Conservation (phyloP, 1,284 basidiomycete genomes). For the Somion occarium region DNA sequence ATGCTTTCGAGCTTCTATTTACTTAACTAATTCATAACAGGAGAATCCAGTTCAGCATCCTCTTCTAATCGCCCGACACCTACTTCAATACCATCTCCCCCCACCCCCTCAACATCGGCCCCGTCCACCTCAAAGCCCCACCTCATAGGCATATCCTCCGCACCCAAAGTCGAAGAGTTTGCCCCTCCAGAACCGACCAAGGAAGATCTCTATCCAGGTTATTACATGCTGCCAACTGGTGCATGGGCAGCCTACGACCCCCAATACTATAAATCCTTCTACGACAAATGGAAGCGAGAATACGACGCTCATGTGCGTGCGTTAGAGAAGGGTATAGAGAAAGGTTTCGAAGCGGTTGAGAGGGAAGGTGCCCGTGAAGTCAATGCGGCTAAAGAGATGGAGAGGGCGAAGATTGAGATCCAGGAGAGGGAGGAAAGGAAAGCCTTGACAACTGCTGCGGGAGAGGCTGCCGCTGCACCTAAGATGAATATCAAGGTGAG, state of each 20-base stretch:
- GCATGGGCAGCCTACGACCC: slow-evolving; percentile 76
- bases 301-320: slow-evolving; percentile 67
- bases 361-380: slow-evolving; percentile 51
- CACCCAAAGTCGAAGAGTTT: slow-evolving; percentile 66
- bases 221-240: slow-evolving; percentile 81
- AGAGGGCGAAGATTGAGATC: slow-evolving; percentile 63
- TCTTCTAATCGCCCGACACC: slow-evolving; percentile 6
- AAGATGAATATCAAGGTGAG: slow-evolving; percentile 71
- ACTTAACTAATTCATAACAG: background rate
- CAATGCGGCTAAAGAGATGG: slow-evolving; percentile 70
- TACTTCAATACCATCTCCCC: slow-evolving; percentile 4
- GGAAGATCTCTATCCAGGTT: slow-evolving; percentile 81
- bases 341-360: slow-evolving; percentile 63
- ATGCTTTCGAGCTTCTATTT: background rate
- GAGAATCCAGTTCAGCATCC: background rate
- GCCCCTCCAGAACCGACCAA: slow-evolving; percentile 72
- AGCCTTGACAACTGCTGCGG: slow-evolving; percentile 56
- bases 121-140: slow-evolving; percentile 14
- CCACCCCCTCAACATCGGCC: slow-evolving; percentile 20
- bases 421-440: slow-evolving; percentile 71
- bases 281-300: slow-evolving; percentile 64
- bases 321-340: slow-evolving; percentile 59
- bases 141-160: slow-evolving; percentile 46
- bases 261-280: slow-evolving; percentile 70
- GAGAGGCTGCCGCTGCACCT: slow-evolving; percentile 50